Evolutionary conservation across 129 eudicot species (phyloP).

Genomic region (Flaveria brownii): DNA sequence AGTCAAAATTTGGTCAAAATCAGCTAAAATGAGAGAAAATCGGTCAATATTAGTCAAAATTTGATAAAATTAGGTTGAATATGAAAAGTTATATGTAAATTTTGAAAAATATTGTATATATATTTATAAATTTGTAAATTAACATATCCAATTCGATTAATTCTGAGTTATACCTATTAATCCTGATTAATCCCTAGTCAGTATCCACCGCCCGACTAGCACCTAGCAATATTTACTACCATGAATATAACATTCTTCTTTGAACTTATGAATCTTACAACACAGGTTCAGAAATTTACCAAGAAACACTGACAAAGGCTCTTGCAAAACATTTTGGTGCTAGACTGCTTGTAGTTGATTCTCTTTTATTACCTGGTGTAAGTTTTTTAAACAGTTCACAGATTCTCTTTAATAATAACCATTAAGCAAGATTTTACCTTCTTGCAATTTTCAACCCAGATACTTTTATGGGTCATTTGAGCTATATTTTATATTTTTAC

Average conservation of each 20-base stretch:
- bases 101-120: no score
- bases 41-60: no score
- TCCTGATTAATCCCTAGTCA: no score
- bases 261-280: not conserved
- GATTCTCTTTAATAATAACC: not conserved
- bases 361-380: conserved; percentile 86
- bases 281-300: conserved; percentile 92
- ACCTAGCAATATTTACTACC: no score
- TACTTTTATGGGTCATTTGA: not conserved
- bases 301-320: conserved; percentile 79
- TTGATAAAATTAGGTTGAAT: no score
- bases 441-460: not conserved
- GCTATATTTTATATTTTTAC: not conserved
- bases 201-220: no score
- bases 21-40: no score
- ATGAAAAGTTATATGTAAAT: no score
- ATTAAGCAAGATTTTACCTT: not conserved
- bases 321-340: conserved; percentile 82
- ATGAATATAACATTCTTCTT: not conserved
- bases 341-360: conserved; percentile 70
- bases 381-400: conserved; percentile 32
- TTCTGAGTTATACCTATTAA: no score
- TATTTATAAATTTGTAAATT: no score
- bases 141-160: no score
- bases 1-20: no score